Conservation (phyloP, 2,329 filamentous ascomycete genomes). For the Berkeleyomyces rouxiae region DNA sequence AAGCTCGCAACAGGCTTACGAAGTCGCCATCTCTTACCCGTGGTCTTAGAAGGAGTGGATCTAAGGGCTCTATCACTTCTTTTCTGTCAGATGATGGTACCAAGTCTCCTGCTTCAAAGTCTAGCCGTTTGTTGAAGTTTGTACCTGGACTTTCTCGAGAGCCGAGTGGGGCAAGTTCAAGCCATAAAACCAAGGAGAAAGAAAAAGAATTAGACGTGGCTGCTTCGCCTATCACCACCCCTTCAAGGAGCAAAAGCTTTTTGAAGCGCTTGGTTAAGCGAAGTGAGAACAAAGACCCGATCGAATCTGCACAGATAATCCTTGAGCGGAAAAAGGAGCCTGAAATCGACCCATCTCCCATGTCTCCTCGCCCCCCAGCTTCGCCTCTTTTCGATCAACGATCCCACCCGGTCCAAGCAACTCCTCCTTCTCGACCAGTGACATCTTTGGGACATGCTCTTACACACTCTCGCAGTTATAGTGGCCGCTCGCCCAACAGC, state of each 20-base stretch:
- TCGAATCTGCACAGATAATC: neutral
- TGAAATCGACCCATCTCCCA: neutral
- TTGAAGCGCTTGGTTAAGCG: constrained; percentile 9
- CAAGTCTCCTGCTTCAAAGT: constrained; percentile 7
- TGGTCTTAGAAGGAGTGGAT: constrained; percentile 10
- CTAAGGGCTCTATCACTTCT: constrained; percentile 11
- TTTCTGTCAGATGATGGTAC: constrained; percentile 10
- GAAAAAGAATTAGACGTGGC: constrained; percentile 2
- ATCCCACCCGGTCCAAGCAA: neutral
- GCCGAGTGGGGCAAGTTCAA: constrained; percentile 4
- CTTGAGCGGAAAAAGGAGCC: neutral
- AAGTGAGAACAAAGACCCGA: constrained; percentile 3
- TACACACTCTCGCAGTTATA: constrained; percentile 8
- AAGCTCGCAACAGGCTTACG: constrained; percentile 7
- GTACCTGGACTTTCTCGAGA: constrained; percentile 11
- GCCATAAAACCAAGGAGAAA: constrained; percentile 5
- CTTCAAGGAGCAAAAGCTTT: constrained; percentile 8
- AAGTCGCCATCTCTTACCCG: constrained; percentile 11
- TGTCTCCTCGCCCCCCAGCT: neutral
- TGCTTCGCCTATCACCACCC: neutral
- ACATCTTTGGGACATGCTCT: constrained; percentile 8
- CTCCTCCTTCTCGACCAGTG: constrained; percentile 3
- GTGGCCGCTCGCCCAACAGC: constrained; percentile 29
- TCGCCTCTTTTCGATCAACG: constrained; percentile 4
- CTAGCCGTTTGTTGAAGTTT: constrained; percentile 10